Evolutionary conservation across 345 rosid genomes (phyloP).

Genomic region (Bretschneidera sinensis): DNA sequence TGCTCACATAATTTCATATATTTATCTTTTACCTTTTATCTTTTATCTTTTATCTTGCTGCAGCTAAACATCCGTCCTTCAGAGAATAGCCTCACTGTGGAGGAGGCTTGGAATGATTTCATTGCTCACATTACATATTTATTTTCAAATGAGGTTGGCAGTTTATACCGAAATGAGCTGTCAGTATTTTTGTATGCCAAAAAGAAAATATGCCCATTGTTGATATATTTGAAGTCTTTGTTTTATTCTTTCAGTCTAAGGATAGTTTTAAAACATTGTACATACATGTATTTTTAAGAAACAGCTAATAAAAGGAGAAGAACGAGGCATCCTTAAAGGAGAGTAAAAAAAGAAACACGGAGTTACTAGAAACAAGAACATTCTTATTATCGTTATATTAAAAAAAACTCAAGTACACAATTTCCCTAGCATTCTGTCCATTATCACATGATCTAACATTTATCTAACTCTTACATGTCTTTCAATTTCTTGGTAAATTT

Average conservation of each 20-base stretch:
- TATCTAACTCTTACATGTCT: background rate
- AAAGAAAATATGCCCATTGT: background rate
- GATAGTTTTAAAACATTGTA: background rate
- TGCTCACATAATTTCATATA: conserved; percentile 1
- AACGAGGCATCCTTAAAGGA: background rate
- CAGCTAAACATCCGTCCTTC: conserved; percentile 66
- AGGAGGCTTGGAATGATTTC: conserved; percentile 60
- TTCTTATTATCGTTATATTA: too few species aligned
- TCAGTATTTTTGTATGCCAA: background rate
- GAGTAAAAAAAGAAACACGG: too few species aligned
- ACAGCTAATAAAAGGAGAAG: background rate
- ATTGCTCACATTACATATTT: conserved; percentile 43
- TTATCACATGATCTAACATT: background rate
- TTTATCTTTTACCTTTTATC: too few species aligned
- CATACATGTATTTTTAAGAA: too few species aligned
- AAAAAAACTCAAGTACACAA: too few species aligned
- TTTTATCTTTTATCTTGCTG: conserved; percentile 20
- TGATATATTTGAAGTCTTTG: background rate
- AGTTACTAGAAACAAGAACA: too few species aligned
- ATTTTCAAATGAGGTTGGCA: conserved; percentile 77
- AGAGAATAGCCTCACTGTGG: conserved; percentile 41
- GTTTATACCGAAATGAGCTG: conserved; percentile 4
- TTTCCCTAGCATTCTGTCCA: background rate
- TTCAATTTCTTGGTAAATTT: background rate
- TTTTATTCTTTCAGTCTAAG: background rate